Base-by-base conservation (phyloP, 2,329 filamentous ascomycete genomes). In the Colletotrichum scovillei region DNA sequence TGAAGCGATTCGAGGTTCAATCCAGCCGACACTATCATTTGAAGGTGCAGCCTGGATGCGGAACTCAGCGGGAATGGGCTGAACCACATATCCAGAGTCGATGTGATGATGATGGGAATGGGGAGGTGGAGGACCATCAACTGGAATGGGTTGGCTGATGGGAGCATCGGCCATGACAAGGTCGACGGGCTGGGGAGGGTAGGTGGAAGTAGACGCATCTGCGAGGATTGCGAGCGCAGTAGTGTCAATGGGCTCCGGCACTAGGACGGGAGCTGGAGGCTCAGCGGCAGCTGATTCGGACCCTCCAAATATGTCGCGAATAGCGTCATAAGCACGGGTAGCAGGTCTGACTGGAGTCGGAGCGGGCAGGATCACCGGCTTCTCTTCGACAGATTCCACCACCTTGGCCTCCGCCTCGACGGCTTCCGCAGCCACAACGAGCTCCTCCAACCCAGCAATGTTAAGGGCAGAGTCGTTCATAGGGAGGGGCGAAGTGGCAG, bases 271-370 rank as follows among this genome's bases (percentile, higher is more conserved):
- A 24, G 74, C 59, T 38, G 73, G 53, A 19, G 75, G 62, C 35
- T 73, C 72, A 28, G 60, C 63, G 16, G 73, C 63, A 26, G 67
- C 68, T 24, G 83, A 81, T 69, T 76, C 71, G 38, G 72, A 67
- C 56, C 60, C 63, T 38, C 74, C 82, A 74, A 86, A 86, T 35
- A 85, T 81, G 70, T 86, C 84, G n/a, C 80, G 75, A 35, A 81
- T 78, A n/a, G 80, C 79, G 56, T 81, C 80, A 60, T 81, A 81
- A 5, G 76, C 71, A 16, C 74, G 73, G 14, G 73, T 75, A 16
- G 60, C 60, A 22, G 74, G 62, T 55, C 69, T 74, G 30, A 59
- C 69, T 30, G 72, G 72, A 5, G 68, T 74, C 24, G 72, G 72
- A 22, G 69, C 56, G 57, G 64, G 68, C 9, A 73, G 32, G 19